Evolutionary conservation across 2,329 filamentous ascomycete species (phyloP), one percentile per base, ranked within the genome.

Genomic region (Geosmithia putterillii): DNA sequence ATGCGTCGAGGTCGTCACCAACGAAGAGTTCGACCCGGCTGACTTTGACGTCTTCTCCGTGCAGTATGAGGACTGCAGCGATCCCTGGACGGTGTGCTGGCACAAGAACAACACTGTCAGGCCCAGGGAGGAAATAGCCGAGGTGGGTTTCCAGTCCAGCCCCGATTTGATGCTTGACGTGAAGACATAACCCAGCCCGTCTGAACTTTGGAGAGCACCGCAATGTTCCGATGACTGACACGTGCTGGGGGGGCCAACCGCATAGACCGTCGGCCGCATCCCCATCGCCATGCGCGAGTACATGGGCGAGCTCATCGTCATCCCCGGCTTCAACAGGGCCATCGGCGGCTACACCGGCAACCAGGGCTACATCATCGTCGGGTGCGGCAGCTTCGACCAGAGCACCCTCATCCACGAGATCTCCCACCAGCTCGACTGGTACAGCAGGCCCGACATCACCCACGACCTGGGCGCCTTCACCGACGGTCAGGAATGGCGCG

Each of bases 41-140:
- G 54, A 58, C 38, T 40, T 58, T 19, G 46, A 44, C 23, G 48
- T 52, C 37, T 58, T 53, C 48, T 50, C 54, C 44, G 50, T 54
- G 19, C 48, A 46, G 41, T 58, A 53, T 40, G 39, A 47, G 38
- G 57, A 58, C 46, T 60, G 57, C 46, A 25, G 19, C 17, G 42
- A 49, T 38, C 44, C 50, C 20, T 61, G 57, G 57, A 50, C 54
- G 41, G 52, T 61, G 38, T 61, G 58, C 43, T 49, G 58, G 2
- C 55, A 58, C 45, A 53, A n/a, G n/a, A n/a, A 49, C 38, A 45
- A 53, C 25, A 47, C 54, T 9, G 43, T 46, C 2, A 44, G 51
- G n/a, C 48, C 42, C 46, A 40, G 54, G 42, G 38, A 40, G 3
- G 47, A 51, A 20, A 55, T 60, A 49, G 48, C 53, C 12, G 50